A percentile compares a stretch with the other conserved stretches of the same genome.
phyloP scores from a whole-genome alignment of 2,329 filamentous ascomycete species.

The Penicillium psychrosexuale region DNA sequence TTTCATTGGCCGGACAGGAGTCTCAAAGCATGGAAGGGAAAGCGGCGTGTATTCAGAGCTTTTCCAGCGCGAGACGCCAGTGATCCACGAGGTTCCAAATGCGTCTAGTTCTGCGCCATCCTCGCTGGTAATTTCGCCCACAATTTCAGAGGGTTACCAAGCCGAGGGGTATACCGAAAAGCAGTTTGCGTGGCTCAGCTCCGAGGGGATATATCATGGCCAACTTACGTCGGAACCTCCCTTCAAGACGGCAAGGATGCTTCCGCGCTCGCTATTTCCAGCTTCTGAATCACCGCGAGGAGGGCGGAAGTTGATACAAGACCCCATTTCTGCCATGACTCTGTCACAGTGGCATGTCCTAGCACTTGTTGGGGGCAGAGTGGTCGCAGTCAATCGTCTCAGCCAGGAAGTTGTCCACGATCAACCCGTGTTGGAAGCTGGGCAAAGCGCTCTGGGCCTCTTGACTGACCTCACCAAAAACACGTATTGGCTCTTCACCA shows the following conservation, averaged over 20 bases:
- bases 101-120: constrained; percentile 61
- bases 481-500: constrained; percentile 95
- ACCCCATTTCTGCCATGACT: constrained; percentile 73
- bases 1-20: constrained; percentile 71
- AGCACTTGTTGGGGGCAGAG: constrained; percentile 73
- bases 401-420: constrained; percentile 85
- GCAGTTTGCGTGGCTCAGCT: constrained; percentile 81
- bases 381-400: constrained; percentile 82
- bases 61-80: constrained; percentile 82
- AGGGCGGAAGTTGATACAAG: constrained; percentile 63
- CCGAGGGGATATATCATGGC: constrained; percentile 85
- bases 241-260: constrained; percentile 73
- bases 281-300: constrained; percentile 63
- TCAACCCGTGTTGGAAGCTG: constrained; percentile 76
- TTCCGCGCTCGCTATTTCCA: constrained; percentile 71
- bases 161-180: constrained; percentile 52
- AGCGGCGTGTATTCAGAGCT: constrained; percentile 82
- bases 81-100: constrained; percentile 67
- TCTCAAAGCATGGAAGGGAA: constrained; percentile 62
- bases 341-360: constrained; percentile 94
- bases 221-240: constrained; percentile 66
- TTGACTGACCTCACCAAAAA: constrained; percentile 90
- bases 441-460: constrained; percentile 76
- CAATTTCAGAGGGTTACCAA: constrained; percentile 61
- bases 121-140: constrained; percentile 71